Evolutionary conservation across 2,329 filamentous ascomycete genomes (phyloP).

Genomic region (Cladophialophora yegresii): DNA sequence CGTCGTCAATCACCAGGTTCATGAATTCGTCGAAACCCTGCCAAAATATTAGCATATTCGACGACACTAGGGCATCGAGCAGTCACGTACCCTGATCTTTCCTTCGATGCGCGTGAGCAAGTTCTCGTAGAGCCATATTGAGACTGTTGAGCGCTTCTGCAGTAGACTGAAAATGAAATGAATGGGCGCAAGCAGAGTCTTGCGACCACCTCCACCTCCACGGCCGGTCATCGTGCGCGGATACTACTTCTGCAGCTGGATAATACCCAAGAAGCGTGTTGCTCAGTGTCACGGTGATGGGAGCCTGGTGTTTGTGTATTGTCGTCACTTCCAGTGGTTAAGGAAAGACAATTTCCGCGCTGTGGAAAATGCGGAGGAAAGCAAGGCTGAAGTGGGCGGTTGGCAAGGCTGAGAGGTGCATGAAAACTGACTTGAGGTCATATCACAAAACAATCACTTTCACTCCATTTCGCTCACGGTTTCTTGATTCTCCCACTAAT

Average conservation of each 20-base stretch:
- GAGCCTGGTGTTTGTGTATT: neutral
- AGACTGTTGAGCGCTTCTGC: conserved; percentile 78
- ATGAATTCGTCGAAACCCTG: conserved; percentile 99
- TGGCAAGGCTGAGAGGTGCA: conserved; percentile 6
- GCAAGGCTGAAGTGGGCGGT: conserved; percentile 18
- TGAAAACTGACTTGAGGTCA: conserved; percentile 22
- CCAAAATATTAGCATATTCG: conserved; percentile 21
- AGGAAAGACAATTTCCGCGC: conserved; percentile 3
- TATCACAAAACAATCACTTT: conserved; percentile 19
- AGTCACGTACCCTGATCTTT: conserved; percentile 77
- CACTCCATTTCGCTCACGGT: conserved; percentile 1
- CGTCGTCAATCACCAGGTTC: conserved; percentile 96
- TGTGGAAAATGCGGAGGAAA: conserved; percentile 26
- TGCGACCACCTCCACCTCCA: conserved; percentile 59
- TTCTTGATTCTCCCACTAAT: neutral
- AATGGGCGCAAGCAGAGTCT: conserved; percentile 73
- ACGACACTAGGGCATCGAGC: neutral
- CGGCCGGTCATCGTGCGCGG: conserved; percentile 54
- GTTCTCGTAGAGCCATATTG: conserved; percentile 97
- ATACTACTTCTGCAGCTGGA: neutral
- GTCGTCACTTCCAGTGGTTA: neutral
- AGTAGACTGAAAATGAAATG: conserved; percentile 95
- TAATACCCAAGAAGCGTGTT: neutral
- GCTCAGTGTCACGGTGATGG: neutral
- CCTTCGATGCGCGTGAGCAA: conserved; percentile 91